Evolutionary conservation across 139 green algal genomes (phyloP).

Genomic region (Dunaliella sp.): DNA sequence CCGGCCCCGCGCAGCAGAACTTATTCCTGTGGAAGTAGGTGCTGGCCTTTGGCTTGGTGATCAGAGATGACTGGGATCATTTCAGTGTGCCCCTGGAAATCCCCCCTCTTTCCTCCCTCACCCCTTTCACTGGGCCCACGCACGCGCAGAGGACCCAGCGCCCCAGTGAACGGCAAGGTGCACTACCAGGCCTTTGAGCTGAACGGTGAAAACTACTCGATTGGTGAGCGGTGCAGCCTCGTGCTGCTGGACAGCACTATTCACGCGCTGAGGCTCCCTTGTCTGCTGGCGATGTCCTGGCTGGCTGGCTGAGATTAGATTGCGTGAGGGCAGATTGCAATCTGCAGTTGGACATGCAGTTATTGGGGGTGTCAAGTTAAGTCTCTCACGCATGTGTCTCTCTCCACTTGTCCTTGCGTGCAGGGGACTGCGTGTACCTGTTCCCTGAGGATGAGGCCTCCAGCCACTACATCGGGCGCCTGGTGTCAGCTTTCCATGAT

Average conservation of each 20-base stretch:
- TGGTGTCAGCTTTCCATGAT: conserved; percentile 47
- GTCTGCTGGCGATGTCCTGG: no score
- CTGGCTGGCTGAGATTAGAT: background rate
- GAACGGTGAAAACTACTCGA: conserved; percentile 8
- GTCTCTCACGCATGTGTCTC: background rate
- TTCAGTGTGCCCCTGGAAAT: no score
- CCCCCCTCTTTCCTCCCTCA: background rate
- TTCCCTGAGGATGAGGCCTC: conserved; percentile 50
- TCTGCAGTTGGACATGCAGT: background rate
- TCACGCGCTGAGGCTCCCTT: no score
- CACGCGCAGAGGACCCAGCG: background rate
- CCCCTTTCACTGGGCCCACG: background rate
- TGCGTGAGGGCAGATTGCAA: background rate
- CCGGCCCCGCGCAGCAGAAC: background rate
- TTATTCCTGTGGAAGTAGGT: background rate
- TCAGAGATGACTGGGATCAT: no score
- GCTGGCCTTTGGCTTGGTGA: no score
- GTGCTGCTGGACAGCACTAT: no score
- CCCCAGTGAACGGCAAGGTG: background rate
- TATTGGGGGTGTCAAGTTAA: no score
- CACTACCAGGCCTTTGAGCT: conserved; percentile 17
- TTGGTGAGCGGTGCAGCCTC: background rate
- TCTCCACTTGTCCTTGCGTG: background rate
- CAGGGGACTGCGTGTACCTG: conserved; percentile 50
- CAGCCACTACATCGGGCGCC: conserved; percentile 49